These are phyloP conservation scores for Candida tetrigidarum DNA, from an alignment of 1,139 yeast genomes.

Conservation along the genomic window DNA sequence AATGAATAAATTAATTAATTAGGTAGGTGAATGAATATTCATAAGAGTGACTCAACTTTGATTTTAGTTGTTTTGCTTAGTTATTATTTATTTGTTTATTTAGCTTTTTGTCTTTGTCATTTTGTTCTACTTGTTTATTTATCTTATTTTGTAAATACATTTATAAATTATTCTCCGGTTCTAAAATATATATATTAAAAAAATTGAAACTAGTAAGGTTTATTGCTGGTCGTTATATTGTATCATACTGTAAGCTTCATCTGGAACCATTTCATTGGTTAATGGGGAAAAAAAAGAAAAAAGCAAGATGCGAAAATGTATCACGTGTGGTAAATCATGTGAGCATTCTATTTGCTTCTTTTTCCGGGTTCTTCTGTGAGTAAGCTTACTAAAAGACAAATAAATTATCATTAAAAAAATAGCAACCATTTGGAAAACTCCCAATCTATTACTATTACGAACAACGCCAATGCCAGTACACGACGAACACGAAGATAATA, in stretches of 20 bases:
- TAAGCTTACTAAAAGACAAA: background rate
- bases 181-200: background rate
- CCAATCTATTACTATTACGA: background rate
- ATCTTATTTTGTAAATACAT: constrained; percentile 5
- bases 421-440: background rate
- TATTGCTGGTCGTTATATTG: too few relatives aligned
- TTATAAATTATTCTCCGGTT: constrained; percentile 3
- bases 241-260: constrained; percentile 6
- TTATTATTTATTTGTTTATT: background rate
- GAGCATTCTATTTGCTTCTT: too few relatives aligned
- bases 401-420: background rate
- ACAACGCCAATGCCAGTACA: background rate
- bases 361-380: too few relatives aligned
- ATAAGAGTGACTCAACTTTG: too few relatives aligned
- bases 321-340: background rate
- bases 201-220: too few relatives aligned
- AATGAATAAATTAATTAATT: background rate
- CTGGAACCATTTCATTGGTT: constrained; percentile 4
- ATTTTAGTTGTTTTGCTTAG: background rate
- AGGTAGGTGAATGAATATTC: too few relatives aligned
- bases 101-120: background rate
- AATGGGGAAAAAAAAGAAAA: background rate
- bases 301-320: background rate
- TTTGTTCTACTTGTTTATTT: too few relatives aligned
- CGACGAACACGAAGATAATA: constrained; percentile 5